Evolutionary conservation across 441 rosid species (phyloP), one percentile per base, ranked within the genome.

Genomic region (Syzygium syzygioides): DNA sequence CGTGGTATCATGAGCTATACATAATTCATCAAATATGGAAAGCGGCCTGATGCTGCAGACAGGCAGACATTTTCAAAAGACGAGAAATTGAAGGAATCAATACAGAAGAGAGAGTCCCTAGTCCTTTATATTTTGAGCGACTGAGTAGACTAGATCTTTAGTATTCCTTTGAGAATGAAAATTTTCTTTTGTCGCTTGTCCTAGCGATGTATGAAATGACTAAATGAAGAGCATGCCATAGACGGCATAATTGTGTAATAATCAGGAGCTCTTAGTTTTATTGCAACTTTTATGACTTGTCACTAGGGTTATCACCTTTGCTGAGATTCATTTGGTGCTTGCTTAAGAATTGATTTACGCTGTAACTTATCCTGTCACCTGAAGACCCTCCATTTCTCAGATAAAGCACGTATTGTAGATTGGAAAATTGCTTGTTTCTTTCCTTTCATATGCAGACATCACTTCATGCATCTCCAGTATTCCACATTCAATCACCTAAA

Each of bases 121-220:
- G 45, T 32, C 45, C 79, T 66, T 32, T 9, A 66, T 17, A 66
- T 32, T 8, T 66, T 13, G 14, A 66, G 79, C 13, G 7, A 66
- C 79, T 5, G 79, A 66, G 79, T 66, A 66, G 79, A 32, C 79
- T 32, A 64, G 41, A 66, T 66, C 45, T 66, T 66, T 32, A 17
- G 25, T 66, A 66, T 32, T 66, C 25, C 45, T 32, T 32, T 17
- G 79, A 32, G 45, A 18, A n/a, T 32, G 4, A 60, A 28, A 19
- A 62, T 62, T 62, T 62, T 62, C 19, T 30, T 2, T 62, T 0
- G 0, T 19, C 20, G 0, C 18, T 62, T 5, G 0, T 62, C 30
- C 71, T 66, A 30, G 23, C 3, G 25, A 66, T 19, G 71, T n/a
- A 62, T 9, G 20, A 30, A 66, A 66, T 32, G 41, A 66, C 41